A percentile compares a stretch with the other conserved stretches of the same genome.
Conservation (phyloP, 208 protist genomes). For the Trypanosoma brucei region DNA sequence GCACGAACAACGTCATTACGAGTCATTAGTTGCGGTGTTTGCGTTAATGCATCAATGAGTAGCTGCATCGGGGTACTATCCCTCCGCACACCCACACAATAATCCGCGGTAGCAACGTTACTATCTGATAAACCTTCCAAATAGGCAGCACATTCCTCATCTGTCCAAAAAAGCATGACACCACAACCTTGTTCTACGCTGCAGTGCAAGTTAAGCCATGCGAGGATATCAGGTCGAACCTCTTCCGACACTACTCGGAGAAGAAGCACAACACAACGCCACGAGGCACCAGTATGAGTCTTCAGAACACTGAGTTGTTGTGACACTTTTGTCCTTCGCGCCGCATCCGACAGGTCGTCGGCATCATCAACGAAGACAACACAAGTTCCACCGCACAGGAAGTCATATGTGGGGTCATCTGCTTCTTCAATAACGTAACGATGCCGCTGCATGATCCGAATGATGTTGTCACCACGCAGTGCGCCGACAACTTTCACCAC, state of each 20-base stretch:
- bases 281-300: not conserved
- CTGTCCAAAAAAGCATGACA: conserved; percentile 55
- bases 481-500: conserved; percentile 5
- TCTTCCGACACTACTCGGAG: conserved; percentile 18
- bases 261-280: conserved; percentile 9
- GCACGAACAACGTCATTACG: conserved; percentile 58
- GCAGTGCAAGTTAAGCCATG: conserved; percentile 70
- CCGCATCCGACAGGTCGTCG: conserved; percentile 1
- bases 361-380: conserved; percentile 20
- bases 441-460: conserved; percentile 18
- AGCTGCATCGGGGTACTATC: conserved; percentile 35
- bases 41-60: conserved; percentile 65
- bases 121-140: conserved; percentile 38
- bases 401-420: conserved; percentile 10
- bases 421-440: conserved; percentile 14
- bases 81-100: conserved; percentile 11
- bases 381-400: conserved; percentile 6
- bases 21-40: conserved; percentile 65
- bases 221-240: conserved; percentile 38
- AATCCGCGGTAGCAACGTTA: conserved; percentile 36
- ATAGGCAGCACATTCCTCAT: conserved; percentile 53
- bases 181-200: conserved; percentile 40
- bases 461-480: conserved; percentile 1
- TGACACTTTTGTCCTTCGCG: conserved; percentile 6
- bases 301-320: conserved; percentile 4